phyloP scores from a whole-genome alignment of 2,329 filamentous ascomycete genomes.

The Fusarium pseudograminearum region DNA sequence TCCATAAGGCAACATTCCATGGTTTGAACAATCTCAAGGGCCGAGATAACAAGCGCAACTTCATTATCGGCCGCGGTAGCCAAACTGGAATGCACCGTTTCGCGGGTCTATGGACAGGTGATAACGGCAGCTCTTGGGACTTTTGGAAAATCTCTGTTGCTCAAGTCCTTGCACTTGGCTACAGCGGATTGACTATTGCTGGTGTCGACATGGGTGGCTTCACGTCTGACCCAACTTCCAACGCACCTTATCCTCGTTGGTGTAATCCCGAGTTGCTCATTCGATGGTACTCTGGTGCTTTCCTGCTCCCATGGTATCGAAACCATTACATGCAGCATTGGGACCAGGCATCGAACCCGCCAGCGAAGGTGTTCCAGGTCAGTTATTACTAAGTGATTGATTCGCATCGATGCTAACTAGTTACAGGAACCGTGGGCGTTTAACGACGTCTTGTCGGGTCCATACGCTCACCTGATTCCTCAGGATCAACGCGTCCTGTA shows the following conservation, averaged over 20 bases:
- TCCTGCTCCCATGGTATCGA: conserved; percentile 3
- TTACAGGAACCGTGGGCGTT: background rate
- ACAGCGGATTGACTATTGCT: background rate
- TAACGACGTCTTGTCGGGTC: background rate
- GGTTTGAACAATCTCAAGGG: background rate
- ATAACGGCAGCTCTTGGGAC: conserved; percentile 12
- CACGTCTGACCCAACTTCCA: background rate
- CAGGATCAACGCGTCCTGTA: background rate
- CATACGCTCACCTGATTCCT: background rate
- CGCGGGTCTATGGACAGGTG: conserved; percentile 4
- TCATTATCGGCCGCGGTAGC: conserved; percentile 5
- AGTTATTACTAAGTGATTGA: fast-evolving
- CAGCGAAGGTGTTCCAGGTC: conserved; percentile 3
- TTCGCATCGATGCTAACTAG: background rate
- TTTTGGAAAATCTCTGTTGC: conserved; percentile 9
- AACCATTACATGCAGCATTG: conserved; percentile 10
- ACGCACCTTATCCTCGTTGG: background rate
- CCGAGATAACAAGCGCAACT: conserved; percentile 13
- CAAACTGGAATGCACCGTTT: conserved; percentile 8
- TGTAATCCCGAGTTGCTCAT: conserved; percentile 1
- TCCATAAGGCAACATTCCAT: conserved; percentile 9
- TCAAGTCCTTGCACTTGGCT: conserved; percentile 4
- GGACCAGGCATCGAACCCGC: background rate
- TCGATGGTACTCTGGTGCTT: conserved; percentile 8
- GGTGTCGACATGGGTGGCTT: conserved; percentile 7